Conservation (phyloP, 352 stramenopile genomes). For the Pythium angustatum region DNA sequence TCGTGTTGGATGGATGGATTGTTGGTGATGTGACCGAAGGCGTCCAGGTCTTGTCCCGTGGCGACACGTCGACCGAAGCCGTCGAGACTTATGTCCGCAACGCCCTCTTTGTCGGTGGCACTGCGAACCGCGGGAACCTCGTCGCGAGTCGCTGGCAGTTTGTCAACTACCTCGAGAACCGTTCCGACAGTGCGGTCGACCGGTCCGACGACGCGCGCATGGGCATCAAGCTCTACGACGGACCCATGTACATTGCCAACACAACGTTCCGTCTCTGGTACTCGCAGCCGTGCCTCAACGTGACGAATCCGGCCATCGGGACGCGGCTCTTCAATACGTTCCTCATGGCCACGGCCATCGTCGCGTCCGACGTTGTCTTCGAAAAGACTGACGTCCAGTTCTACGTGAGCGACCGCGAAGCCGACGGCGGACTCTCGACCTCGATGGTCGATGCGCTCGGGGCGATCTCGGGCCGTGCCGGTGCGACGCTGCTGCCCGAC, state of each 20-base stretch:
- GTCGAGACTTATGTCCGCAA: constrained; percentile 39
- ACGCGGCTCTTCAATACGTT: constrained; percentile 39
- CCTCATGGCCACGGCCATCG: constrained; percentile 33
- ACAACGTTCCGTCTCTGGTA: constrained; percentile 39
- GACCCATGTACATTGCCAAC: constrained; percentile 38
- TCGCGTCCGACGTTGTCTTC: constrained; percentile 29
- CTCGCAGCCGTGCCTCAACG: constrained; percentile 42
- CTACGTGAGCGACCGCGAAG: constrained; percentile 28
- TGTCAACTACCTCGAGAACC: constrained; percentile 42
- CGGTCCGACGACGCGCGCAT: constrained; percentile 33
- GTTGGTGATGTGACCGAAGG: constrained; percentile 41
- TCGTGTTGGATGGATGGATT: constrained; percentile 36
- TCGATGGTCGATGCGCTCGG: constrained; percentile 32
- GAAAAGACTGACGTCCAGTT: constrained; percentile 32
- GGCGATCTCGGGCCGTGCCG: constrained; percentile 25
- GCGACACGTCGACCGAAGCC: constrained; percentile 31
- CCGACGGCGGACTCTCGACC: constrained; percentile 40
- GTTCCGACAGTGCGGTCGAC: constrained; percentile 37
- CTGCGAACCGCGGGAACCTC: constrained; percentile 43
- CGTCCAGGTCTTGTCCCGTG: constrained; percentile 38
- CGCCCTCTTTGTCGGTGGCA: constrained; percentile 41
- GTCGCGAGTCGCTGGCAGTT: constrained; percentile 34
- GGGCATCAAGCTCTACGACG: constrained; percentile 44
- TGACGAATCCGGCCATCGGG: constrained; percentile 41
- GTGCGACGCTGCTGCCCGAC: constrained; percentile 34